phyloP scores from a whole-genome alignment of 768 basidiomycete genomes.

The Termitomyces sp. region DNA sequence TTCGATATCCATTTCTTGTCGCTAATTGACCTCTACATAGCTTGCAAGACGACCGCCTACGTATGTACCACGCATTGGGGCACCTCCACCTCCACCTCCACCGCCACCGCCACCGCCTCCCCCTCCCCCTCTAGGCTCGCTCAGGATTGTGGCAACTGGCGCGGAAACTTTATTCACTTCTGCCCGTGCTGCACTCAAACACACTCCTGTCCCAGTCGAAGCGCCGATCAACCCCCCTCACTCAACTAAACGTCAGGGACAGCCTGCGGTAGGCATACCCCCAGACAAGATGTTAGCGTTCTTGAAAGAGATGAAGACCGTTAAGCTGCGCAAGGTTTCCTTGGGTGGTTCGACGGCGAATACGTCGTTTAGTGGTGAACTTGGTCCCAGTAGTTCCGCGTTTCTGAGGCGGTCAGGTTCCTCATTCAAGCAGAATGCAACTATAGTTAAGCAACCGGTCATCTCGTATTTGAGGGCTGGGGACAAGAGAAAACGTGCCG shows the following conservation, averaged over 20 bases:
- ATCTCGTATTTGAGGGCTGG: constrained; percentile 11
- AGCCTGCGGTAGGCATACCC: constrained; percentile 67
- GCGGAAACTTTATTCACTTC: constrained; percentile 41
- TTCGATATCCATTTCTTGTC: neutral
- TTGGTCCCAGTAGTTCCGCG: neutral
- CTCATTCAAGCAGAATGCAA: neutral
- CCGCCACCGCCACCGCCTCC: constrained; percentile 37
- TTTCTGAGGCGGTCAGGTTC: neutral
- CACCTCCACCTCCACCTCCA: constrained; percentile 41
- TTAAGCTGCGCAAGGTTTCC: constrained; percentile 53
- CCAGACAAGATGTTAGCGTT: constrained; percentile 84
- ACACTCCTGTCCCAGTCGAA: constrained; percentile 50
- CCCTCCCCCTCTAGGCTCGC: constrained; percentile 30
- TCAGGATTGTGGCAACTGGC: constrained; percentile 22
- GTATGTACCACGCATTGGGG: constrained; percentile 9
- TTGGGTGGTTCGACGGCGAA: constrained; percentile 10
- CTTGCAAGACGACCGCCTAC: constrained; percentile 5
- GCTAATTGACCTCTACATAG: neutral
- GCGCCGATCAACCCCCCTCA: constrained; percentile 55
- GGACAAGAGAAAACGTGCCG: constrained; percentile 31
- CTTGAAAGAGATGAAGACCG: constrained; percentile 73
- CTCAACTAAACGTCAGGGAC: constrained; percentile 40
- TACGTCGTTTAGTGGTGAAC: constrained; percentile 1
- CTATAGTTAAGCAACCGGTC: neutral
- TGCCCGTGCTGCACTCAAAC: constrained; percentile 64